phyloP scores from a whole-genome alignment of 331 rosid species.

The Acacia concinna region DNA sequence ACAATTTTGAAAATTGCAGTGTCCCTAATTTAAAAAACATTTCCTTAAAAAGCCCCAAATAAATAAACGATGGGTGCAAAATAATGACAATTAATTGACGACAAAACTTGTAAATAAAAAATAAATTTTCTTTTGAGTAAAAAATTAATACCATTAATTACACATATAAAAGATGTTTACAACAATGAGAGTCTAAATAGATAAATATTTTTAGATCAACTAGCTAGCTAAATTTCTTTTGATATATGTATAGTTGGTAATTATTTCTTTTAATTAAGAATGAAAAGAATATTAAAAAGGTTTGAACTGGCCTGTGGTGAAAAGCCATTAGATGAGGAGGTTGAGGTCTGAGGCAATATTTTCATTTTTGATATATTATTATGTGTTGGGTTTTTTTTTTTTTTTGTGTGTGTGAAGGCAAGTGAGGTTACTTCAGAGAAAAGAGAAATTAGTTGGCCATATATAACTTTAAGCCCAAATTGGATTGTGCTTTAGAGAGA shows the following conservation, averaged over 20 bases:
- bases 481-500: conserved; percentile 34
- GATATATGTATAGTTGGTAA: neutral
- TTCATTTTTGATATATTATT: neutral
- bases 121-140: too few species aligned
- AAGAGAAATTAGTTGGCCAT: conserved; percentile 63
- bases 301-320: too few species aligned
- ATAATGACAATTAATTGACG: neutral
- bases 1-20: neutral
- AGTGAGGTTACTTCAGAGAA: conserved; percentile 53
- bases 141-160: too few species aligned
- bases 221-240: neutral
- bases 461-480: conserved; percentile 45
- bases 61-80: too few species aligned
- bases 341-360: conserved; percentile 7
- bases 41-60: neutral
- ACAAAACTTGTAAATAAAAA: neutral
- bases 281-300: too few species aligned
- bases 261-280: neutral
- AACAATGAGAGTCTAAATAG: too few species aligned
- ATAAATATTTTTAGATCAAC: too few species aligned
- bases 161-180: too few species aligned
- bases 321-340: conserved; percentile 33
- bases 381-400: conserved; percentile 24
- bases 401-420: conserved; percentile 31
- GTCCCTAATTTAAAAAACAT: neutral